Conservation (phyloP, 768 basidiomycete species). For the Leucocoprinus leucothites region DNA sequence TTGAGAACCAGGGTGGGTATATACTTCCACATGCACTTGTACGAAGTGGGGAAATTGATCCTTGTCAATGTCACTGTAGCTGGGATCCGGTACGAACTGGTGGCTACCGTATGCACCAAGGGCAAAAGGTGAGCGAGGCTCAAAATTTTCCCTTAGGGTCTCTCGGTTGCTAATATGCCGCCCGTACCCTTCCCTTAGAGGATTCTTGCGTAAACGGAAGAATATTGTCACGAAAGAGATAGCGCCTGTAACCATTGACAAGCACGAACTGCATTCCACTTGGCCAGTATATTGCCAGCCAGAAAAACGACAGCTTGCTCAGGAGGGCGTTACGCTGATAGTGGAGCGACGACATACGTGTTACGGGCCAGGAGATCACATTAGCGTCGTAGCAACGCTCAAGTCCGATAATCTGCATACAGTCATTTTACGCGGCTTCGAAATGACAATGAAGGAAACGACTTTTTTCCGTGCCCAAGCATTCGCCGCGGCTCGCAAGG, state of each 20-base stretch:
- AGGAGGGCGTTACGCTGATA: slow-evolving; percentile 71
- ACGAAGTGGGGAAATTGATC: background rate
- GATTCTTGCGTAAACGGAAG: slow-evolving; percentile 80
- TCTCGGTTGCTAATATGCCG: slow-evolving; percentile 1
- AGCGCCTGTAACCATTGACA: slow-evolving; percentile 79
- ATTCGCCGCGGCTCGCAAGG: slow-evolving; percentile 52
- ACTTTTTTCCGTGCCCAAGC: slow-evolving; percentile 70
- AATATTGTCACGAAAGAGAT: slow-evolving; percentile 64
- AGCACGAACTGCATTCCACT: slow-evolving; percentile 89
- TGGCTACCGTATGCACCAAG: slow-evolving; percentile 82
- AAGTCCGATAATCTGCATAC: slow-evolving; percentile 68
- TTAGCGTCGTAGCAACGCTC: slow-evolving; percentile 67
- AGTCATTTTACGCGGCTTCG: slow-evolving; percentile 78
- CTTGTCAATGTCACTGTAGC: slow-evolving; percentile 35
- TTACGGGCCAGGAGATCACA: slow-evolving; percentile 83
- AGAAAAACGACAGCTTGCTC: slow-evolving; percentile 61
- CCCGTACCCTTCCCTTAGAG: slow-evolving; percentile 38
- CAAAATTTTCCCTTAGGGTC: background rate
- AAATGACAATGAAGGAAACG: slow-evolving; percentile 75
- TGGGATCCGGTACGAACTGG: slow-evolving; percentile 87
- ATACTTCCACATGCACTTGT: background rate
- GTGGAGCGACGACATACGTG: slow-evolving; percentile 77
- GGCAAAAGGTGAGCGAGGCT: slow-evolving; percentile 67
- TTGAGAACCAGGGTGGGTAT: slow-evolving; percentile 68
- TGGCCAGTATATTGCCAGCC: slow-evolving; percentile 89